Base-by-base conservation (phyloP, 192 early-diverging fungal genomes). In the Coemansia sp. region DNA sequence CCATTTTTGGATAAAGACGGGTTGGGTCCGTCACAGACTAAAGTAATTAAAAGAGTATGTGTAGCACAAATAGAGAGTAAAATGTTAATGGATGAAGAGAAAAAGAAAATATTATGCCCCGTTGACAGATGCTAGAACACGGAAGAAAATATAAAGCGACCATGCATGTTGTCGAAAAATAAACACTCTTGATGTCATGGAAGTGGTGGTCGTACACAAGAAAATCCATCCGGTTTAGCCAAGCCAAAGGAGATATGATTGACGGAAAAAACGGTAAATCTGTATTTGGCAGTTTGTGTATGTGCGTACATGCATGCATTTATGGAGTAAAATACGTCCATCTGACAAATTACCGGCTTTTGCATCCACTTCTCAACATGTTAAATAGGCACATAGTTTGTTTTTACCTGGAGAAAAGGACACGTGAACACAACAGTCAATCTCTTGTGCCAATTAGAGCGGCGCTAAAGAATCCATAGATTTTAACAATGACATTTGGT, bases 1-100 rank as follows among this genome's bases (percentile, higher is more conserved):
- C 79, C 79, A 76, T 46, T 22, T 72, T 36, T 12, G 9, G 36
- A 63, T 27, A 63, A 38, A 22, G 20, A 27, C 16, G 24, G 5
- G 62, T 63, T 15, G 24, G 5, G 62, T 63, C 53, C 5, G n/a
- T 27, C 27, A 31, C 53, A 31, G 29, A 31, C 29, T 5, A 31
- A 57, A 57, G 11, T n/a, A 57, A 29, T 16, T 13, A 29, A 10
- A 24, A 31, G 31, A 57, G 6, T 31, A 29, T 31, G 16, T 5
- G 47, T n/a, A 22, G 47, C n/a, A 7, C 15, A 22, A 22, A n/a
- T 31, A 57, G 53, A 29, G 8, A 53, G 43, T 47, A 18, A 47
- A 47, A 47, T n/a, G 44, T 47, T 18, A 47, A 47, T 18, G 8
- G 6, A 3, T 11, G 20, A 52, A n/a, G 20, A 22, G 47, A 49